A percentile compares a stretch with the other conserved stretches of the same genome.
Conservation (phyloP, 1,284 basidiomycete genomes). For the Irpex lacteus region DNA sequence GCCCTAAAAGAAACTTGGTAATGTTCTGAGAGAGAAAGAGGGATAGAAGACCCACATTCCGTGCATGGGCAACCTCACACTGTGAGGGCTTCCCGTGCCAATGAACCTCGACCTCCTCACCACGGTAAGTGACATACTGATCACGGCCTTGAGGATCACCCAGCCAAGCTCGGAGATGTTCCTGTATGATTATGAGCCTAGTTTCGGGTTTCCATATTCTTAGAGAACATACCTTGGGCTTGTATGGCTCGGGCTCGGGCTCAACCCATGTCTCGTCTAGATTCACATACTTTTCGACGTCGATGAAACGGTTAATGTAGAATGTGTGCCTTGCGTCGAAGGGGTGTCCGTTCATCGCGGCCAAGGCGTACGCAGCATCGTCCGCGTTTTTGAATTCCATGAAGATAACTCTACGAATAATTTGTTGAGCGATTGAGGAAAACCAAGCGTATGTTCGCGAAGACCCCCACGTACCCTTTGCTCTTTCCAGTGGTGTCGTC, state of each 20-base stretch:
- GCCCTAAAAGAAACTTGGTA: slow-evolving; percentile 29
- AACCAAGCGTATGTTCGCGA: no score
- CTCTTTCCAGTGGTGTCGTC: slow-evolving; percentile 75
- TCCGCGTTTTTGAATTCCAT: slow-evolving; percentile 83
- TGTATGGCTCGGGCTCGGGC: slow-evolving; percentile 78
- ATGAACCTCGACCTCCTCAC: slow-evolving; percentile 86
- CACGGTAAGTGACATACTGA: slow-evolving; percentile 93
- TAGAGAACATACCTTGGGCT: slow-evolving; percentile 60
- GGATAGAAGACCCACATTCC: slow-evolving; percentile 50
- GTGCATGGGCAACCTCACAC: slow-evolving; percentile 76
- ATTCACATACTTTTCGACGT: slow-evolving; percentile 84
- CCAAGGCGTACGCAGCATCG: slow-evolving; percentile 81
- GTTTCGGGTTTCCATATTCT: background rate
- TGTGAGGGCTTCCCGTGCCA: slow-evolving; percentile 95
- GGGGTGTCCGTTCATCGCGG: slow-evolving; percentile 79
- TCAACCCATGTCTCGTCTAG: slow-evolving; percentile 86
- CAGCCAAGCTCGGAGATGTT: slow-evolving; percentile 95
- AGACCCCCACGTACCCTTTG: slow-evolving; percentile 66
- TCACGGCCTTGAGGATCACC: slow-evolving; percentile 91
- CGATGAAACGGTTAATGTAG: slow-evolving; percentile 87
- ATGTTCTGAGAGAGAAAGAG: background rate
- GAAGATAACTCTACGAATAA: slow-evolving; percentile 49
- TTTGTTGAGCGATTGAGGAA: no score
- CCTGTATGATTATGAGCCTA: slow-evolving; percentile 44
- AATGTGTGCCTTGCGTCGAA: slow-evolving; percentile 96